These are phyloP conservation scores for Heliosperma pusillum DNA, from an alignment of 148 eudicot genomes.

Conservation along the genomic window DNA sequence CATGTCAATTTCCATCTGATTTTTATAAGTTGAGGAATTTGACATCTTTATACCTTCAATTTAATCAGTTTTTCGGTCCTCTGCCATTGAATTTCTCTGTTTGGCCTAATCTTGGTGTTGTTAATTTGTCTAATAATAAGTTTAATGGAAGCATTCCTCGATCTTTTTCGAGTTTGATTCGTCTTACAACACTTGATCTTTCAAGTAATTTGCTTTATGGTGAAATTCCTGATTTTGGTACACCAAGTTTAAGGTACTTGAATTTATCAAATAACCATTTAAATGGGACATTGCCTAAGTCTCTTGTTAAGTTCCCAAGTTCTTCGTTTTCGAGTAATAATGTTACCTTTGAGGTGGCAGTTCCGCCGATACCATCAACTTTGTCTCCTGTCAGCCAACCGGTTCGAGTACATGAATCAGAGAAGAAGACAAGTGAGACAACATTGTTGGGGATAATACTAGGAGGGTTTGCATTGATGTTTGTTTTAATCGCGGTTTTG, in stretches of 20 bases:
- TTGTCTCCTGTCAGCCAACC: conserved; percentile 29
- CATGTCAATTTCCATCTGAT: conserved; percentile 61
- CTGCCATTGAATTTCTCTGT: conserved; percentile 51
- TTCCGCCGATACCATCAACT: conserved; percentile 34
- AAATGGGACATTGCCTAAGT: conserved; percentile 55
- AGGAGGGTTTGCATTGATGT: conserved; percentile 40
- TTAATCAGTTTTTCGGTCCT: conserved; percentile 48
- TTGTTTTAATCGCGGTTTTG: conserved; percentile 37
- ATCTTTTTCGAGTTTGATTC: conserved; percentile 52
- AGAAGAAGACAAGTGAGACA: conserved; percentile 39
- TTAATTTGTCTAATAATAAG: conserved; percentile 52
- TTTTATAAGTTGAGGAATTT: conserved; percentile 45
- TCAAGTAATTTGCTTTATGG: conserved; percentile 64
- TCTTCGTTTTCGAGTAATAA: conserved; percentile 55
- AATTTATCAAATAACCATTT: conserved; percentile 63
- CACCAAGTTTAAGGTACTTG: conserved; percentile 40
- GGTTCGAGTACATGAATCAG: conserved; percentile 16
- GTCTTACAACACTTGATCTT: conserved; percentile 46
- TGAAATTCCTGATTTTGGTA: conserved; percentile 43
- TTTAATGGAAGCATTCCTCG: conserved; percentile 59
- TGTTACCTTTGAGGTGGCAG: conserved; percentile 26
- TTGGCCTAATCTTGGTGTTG: conserved; percentile 46
- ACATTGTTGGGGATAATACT: conserved; percentile 53
- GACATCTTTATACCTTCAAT: conserved; percentile 47
- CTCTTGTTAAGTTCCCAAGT: conserved; percentile 51